phyloP scores from a whole-genome alignment of 805 yeast genomes.

The Martiniozyma abietophila region DNA sequence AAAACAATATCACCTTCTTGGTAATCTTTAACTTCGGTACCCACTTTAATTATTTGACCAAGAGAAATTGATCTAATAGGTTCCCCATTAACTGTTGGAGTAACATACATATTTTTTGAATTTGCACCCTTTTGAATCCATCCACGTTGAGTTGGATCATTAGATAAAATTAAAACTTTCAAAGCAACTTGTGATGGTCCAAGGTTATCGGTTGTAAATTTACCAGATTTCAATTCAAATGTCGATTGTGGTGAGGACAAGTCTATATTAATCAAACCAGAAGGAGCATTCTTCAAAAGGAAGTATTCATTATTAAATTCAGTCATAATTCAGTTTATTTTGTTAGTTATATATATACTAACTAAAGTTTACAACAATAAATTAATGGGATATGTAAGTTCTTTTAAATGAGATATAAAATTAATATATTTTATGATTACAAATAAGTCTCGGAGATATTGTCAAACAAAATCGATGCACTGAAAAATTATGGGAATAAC shows the following conservation, averaged over 20 bases:
- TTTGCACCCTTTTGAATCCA: constrained; percentile 37
- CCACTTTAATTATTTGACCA: constrained; percentile 41
- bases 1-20: constrained; percentile 35
- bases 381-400: too few relatives aligned
- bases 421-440: too few relatives aligned
- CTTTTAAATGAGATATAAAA: too few relatives aligned
- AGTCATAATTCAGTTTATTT: too few relatives aligned
- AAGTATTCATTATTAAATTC: too few relatives aligned
- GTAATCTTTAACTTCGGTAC: constrained; percentile 26
- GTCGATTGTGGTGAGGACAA: constrained; percentile 12
- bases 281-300: too few relatives aligned
- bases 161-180: constrained; percentile 39
- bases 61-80: constrained; percentile 38
- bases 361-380: too few relatives aligned
- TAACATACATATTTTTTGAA: constrained; percentile 25
- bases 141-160: constrained; percentile 55
- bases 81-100: constrained; percentile 35
- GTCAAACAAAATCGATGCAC: too few relatives aligned
- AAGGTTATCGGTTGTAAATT: constrained; percentile 5
- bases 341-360: too few relatives aligned
- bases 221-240: constrained; percentile 9
- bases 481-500: too few relatives aligned
- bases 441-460: too few relatives aligned
- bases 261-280: constrained; percentile 6
- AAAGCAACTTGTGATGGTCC: constrained; percentile 27